Conservation (phyloP, 345 rosid species). For the Hibiscus trionum region DNA sequence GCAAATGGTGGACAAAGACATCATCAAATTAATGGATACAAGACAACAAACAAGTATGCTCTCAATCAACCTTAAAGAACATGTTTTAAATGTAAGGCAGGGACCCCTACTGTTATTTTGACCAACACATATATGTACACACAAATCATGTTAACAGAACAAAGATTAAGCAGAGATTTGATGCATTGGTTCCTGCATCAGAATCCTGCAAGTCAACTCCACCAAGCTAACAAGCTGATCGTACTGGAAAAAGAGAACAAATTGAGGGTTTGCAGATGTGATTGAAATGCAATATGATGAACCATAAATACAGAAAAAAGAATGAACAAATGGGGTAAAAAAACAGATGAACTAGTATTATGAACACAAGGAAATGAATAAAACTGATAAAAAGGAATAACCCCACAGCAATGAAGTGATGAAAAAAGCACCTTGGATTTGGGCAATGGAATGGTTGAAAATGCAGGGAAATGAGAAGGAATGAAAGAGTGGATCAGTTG, state of each 20-base stretch:
- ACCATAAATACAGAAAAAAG: too few relatives aligned
- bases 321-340: too few relatives aligned
- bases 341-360: too few relatives aligned
- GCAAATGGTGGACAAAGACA: neutral
- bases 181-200: neutral
- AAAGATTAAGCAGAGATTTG: neutral
- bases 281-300: too few relatives aligned
- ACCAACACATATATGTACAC: neutral
- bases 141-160: neutral
- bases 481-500: neutral
- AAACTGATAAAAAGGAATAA: too few relatives aligned
- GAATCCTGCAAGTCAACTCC: too few relatives aligned
- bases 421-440: neutral
- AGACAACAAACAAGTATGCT: neutral
- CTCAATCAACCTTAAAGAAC: neutral
- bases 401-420: neutral
- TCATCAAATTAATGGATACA: neutral
- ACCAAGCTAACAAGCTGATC: too few relatives aligned
- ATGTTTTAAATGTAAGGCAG: neutral
- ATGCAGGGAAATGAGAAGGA: neutral
- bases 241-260: neutral
- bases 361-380: too few relatives aligned
- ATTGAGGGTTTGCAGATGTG: neutral
- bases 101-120: neutral
- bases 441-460: neutral